Evolutionary conservation across 2,329 filamentous ascomycete species (phyloP).

Genomic region (Dactylonectria estremocensis): DNA sequence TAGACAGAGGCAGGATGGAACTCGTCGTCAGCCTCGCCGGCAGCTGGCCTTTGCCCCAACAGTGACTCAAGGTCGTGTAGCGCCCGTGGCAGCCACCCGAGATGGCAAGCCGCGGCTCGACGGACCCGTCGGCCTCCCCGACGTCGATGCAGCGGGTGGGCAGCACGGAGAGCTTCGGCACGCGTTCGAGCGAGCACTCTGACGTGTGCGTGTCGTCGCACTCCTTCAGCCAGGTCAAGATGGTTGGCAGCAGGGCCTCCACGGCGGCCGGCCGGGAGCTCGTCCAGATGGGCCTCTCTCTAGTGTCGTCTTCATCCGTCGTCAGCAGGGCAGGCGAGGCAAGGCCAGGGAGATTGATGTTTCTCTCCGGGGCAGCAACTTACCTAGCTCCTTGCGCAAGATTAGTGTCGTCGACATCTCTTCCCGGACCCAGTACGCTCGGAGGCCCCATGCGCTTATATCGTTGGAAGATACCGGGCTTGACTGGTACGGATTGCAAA

Average conservation of each 20-base stretch:
- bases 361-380: background rate
- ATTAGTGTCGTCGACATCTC: background rate
- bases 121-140: background rate
- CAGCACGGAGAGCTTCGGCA: background rate
- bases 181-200: background rate
- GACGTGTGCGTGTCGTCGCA: background rate
- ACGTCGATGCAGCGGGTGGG: background rate
- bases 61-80: background rate
- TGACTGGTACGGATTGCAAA: background rate
- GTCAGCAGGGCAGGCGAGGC: background rate
- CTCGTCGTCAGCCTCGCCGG: background rate
- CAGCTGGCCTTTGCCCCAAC: background rate
- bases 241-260: background rate
- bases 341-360: background rate
- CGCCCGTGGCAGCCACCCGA: background rate
- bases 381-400: background rate
- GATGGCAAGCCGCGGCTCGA: background rate
- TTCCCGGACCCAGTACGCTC: background rate
- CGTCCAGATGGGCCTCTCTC: background rate
- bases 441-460: background rate
- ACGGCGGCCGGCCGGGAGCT: background rate
- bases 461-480: background rate
- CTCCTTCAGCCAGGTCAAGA: background rate
- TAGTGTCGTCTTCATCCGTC: background rate
- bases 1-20: background rate